Conservation (phyloP, 2,329 filamentous ascomycete genomes). For the Penicillium frequentans region DNA sequence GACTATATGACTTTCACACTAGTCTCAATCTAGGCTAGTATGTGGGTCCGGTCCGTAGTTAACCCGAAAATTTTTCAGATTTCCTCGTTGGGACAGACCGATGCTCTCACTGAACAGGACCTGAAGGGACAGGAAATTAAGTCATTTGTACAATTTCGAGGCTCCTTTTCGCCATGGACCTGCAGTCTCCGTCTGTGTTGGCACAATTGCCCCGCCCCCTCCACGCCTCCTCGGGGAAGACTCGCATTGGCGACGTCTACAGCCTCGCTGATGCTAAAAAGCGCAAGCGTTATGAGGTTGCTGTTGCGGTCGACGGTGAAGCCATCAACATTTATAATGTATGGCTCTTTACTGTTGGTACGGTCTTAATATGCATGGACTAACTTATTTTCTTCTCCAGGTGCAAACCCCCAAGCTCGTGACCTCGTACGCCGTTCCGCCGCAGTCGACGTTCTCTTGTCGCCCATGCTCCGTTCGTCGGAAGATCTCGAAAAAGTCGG, state of each 20-base stretch:
- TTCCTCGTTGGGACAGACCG: slow-evolving; percentile 20
- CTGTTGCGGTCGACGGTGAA: slow-evolving; percentile 60
- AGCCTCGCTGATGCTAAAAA: slow-evolving; percentile 57
- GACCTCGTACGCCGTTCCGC: slow-evolving; percentile 62
- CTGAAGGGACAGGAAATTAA: slow-evolving; percentile 13
- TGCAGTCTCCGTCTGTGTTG: slow-evolving; percentile 45
- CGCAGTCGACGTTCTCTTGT: slow-evolving; percentile 58
- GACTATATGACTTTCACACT: slow-evolving; percentile 8
- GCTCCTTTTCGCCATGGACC: slow-evolving; percentile 37
- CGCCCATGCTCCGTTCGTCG: slow-evolving; percentile 60
- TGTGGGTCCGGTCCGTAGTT: slow-evolving; percentile 27
- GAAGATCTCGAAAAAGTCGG: slow-evolving; percentile 45
- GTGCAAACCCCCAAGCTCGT: slow-evolving; percentile 61
- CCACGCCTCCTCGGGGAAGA: slow-evolving; percentile 41
- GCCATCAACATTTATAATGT: slow-evolving; percentile 65
- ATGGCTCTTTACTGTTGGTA: neutral
- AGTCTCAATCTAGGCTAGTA: slow-evolving; percentile 11
- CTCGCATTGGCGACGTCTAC: slow-evolving; percentile 50
- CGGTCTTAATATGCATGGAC: neutral
- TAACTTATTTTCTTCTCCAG: slow-evolving; percentile 37
- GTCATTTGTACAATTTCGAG: slow-evolving; percentile 3
- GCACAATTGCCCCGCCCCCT: slow-evolving; percentile 48
- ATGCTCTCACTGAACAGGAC: slow-evolving; percentile 19
- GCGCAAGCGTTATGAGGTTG: slow-evolving; percentile 63
- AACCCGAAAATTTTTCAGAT: slow-evolving; percentile 40